Base-by-base conservation (phyloP, 2,329 filamentous ascomycete genomes). In the Daldinia eschscholtzii region DNA sequence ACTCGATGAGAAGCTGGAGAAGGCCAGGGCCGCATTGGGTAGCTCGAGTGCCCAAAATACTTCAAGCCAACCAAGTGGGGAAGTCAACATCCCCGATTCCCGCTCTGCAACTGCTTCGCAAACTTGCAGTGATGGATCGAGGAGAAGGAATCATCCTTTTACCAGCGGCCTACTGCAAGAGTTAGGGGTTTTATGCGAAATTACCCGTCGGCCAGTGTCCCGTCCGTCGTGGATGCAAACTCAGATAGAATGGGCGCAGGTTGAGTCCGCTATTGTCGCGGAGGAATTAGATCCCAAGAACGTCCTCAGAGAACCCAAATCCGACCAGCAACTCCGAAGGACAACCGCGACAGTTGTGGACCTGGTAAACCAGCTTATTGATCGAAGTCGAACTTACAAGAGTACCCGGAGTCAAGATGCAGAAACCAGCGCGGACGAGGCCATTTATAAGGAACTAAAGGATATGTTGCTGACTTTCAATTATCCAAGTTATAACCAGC, bases 1-100 rank as follows among this genome's bases (percentile, higher is more conserved):
- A 70, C 87, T 92, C 81, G 89, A 93, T 61, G 76, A 80, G 20
- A 86, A 87, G 64, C 86, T 93, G 71, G 84, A 86, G 30, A 82
- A 87, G 60, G 85, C 86, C 6, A 85, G 82, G 65, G 79, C 82
- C 64, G 84, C 84, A 60, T 72, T 89, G 68, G 39, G 78, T 37
- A 78, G 73, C 18, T 70, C 83, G 13, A 78, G 80, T 66, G 74
- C 79, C 52, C 79, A 80, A 56, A 78, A 79, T 28, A 65, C 72
- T 4, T 33, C 69, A 41, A 37, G 5, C 18, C 57, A 52, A 52
- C 63, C 52, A 64, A 28, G 5, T 30, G 46, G 52, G 33, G 53
- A 23, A 18, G 26, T 23, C 42, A 23, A 33, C 20, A 12, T 15
- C 23, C 30, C 35, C 55, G 35, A 69, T 46, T 18, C 58, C 7